Conservation (phyloP, 1,284 basidiomycete genomes). For the Moniliella sp. region DNA sequence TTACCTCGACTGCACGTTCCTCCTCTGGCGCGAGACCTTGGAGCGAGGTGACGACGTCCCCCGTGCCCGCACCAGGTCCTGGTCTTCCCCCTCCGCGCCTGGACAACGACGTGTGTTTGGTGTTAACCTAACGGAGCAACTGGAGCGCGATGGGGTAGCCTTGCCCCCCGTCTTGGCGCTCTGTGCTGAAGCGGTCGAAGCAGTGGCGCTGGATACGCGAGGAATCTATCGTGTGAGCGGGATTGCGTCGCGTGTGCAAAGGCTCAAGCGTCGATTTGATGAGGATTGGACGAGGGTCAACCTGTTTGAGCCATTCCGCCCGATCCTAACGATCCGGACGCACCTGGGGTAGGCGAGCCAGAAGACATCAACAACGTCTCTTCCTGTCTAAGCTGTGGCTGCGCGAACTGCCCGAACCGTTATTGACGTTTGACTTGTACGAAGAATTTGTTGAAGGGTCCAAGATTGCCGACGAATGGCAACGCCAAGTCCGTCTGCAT, state of each 20-base stretch:
- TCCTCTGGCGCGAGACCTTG: too few relatives aligned
- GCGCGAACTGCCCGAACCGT: slow-evolving; percentile 77
- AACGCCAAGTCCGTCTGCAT: slow-evolving; percentile 79
- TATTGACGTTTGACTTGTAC: slow-evolving; percentile 65
- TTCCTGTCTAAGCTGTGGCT: slow-evolving; percentile 88
- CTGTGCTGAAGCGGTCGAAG: slow-evolving; percentile 73
- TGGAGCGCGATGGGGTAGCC: slow-evolving; percentile 66
- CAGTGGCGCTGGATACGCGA: slow-evolving; percentile 48
- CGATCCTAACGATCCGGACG: too few relatives aligned
- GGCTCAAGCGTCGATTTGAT: slow-evolving; percentile 64
- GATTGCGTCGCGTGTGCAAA: slow-evolving; percentile 64
- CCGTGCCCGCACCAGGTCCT: too few relatives aligned
- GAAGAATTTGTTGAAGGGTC: slow-evolving; percentile 83
- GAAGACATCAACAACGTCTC: slow-evolving; percentile 88
- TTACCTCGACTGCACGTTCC: too few relatives aligned
- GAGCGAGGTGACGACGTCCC: too few relatives aligned
- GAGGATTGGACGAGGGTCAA: slow-evolving; percentile 26
- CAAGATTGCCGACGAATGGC: slow-evolving; percentile 70
- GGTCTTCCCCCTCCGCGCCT: too few relatives aligned
- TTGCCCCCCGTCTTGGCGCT: slow-evolving; percentile 70
- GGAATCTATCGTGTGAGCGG: slow-evolving; percentile 87
- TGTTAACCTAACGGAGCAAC: slow-evolving; percentile 71
- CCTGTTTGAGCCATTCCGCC: too few relatives aligned
- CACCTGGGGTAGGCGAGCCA: too few relatives aligned
- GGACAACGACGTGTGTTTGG: slow-evolving; percentile 50